phyloP scores from a whole-genome alignment of 2,329 filamentous ascomycete species.

The Whalleya microplaca region DNA sequence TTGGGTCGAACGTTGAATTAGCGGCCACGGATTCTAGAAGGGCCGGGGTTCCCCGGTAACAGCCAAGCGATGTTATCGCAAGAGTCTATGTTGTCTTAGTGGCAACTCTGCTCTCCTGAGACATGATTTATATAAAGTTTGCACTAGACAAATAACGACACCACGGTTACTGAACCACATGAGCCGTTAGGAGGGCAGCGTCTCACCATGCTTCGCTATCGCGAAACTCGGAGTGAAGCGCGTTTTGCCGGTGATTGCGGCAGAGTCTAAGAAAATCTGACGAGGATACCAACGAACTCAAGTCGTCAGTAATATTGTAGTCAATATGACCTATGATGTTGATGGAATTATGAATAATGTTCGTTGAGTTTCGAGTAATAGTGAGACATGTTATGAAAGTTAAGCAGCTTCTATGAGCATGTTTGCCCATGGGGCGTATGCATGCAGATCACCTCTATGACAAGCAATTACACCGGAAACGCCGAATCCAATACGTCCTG shows the following conservation, averaged over 20 bases:
- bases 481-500: constrained; percentile 13
- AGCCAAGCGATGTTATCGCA: neutral
- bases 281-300: neutral
- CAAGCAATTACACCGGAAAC: constrained; percentile 20
- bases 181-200: neutral
- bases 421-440: constrained; percentile 15
- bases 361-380: neutral
- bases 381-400: constrained; percentile 6
- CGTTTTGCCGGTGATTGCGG: neutral
- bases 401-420: constrained; percentile 5
- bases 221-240: neutral
- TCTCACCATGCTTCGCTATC: neutral
- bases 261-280: neutral
- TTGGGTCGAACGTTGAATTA: neutral
- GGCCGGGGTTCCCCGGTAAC: neutral
- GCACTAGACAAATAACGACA: neutral
- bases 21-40: neutral
- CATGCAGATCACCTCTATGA: constrained; percentile 8
- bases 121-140: neutral
- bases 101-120: neutral
- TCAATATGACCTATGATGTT: neutral
- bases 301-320: neutral
- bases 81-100: neutral
- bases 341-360: neutral
- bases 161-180: neutral